Evolutionary conservation across 148 eudicot species (phyloP).

Genomic region (Oxyria digyna): DNA sequence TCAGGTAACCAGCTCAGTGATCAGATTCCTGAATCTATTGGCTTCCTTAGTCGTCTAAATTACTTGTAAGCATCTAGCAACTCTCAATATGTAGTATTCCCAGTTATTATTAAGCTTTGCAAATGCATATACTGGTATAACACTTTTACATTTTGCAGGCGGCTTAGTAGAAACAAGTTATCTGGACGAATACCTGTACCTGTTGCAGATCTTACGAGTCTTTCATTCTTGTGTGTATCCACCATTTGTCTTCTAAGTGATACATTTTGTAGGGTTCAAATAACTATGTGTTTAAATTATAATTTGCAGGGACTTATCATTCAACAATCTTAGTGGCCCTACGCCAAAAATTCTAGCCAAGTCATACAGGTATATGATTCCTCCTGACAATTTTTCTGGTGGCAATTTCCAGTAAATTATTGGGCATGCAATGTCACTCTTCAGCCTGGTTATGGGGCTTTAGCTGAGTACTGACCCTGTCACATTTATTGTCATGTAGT

Average conservation of each 20-base stretch:
- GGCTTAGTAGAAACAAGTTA: slow-evolving; percentile 63
- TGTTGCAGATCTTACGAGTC: slow-evolving; percentile 73
- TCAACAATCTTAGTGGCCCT: slow-evolving; percentile 79
- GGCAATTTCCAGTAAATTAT: background rate
- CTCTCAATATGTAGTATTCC: background rate
- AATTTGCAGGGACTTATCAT: slow-evolving; percentile 64
- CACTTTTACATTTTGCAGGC: slow-evolving; percentile 31
- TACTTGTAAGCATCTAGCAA: slow-evolving; percentile 52
- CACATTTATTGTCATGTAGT: too few species aligned
- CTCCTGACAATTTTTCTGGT: background rate
- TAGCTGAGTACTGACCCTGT: too few species aligned
- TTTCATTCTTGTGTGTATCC: slow-evolving; percentile 79
- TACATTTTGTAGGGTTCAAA: background rate
- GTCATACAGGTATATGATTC: slow-evolving; percentile 46
- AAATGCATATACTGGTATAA: slow-evolving; percentile 2
- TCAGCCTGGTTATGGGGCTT: too few species aligned
- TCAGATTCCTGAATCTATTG: slow-evolving; percentile 73
- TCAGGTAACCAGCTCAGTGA: slow-evolving; percentile 71
- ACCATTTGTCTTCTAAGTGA: background rate
- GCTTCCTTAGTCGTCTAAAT: slow-evolving; percentile 50
- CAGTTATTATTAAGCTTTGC: background rate
- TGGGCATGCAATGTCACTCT: background rate
- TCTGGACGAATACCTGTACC: slow-evolving; percentile 64
- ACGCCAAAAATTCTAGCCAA: slow-evolving; percentile 61
- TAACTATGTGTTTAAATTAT: slow-evolving; percentile 4